Evolutionary conservation across 306 rosid species (phyloP).

Genomic region (Gillenia trifoliata): DNA sequence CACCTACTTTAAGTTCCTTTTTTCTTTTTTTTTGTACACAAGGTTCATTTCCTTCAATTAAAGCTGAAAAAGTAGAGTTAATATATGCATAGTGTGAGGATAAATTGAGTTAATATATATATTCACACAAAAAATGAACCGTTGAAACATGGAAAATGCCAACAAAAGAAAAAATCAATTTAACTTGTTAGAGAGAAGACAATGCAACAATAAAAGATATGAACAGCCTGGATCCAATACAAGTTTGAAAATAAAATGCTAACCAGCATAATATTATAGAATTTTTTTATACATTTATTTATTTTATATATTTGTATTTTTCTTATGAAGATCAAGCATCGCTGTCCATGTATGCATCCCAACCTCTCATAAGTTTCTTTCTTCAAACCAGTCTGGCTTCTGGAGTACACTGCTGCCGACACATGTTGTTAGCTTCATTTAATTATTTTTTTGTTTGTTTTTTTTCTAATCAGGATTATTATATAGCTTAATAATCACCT

Average conservation of each 20-base stretch:
- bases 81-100: too few species aligned
- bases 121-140: background rate
- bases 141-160: background rate
- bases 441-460: background rate
- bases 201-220: background rate
- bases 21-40: too few species aligned
- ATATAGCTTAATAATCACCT: background rate
- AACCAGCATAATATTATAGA: conserved; percentile 10
- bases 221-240: conserved; percentile 13
- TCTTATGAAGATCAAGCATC: background rate
- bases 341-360: conserved; percentile 8
- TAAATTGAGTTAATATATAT: too few species aligned
- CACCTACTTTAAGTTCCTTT: too few species aligned
- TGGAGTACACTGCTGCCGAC: conserved; percentile 11
- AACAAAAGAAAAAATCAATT: conserved; percentile 6
- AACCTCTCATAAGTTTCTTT: background rate
- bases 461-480: background rate
- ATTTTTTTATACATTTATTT: background rate
- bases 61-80: too few species aligned
- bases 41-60: too few species aligned
- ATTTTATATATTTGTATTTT: background rate
- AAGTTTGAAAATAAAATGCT: conserved; percentile 16
- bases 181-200: background rate
- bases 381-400: background rate
- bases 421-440: background rate